phyloP scores from a whole-genome alignment of 805 yeast genomes.

The Candida manassasensis region DNA sequence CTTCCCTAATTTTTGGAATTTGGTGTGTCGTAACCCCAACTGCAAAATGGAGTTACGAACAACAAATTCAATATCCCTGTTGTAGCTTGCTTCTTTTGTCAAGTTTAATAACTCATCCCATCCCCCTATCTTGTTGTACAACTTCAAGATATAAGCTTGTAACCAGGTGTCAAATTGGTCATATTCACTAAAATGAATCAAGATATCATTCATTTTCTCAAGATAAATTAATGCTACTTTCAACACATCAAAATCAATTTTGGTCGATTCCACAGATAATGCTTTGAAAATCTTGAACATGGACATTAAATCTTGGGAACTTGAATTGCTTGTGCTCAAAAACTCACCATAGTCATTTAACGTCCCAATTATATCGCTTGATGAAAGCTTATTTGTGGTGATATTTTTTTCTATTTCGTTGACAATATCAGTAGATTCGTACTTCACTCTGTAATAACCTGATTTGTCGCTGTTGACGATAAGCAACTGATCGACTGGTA shows the following conservation, averaged over 20 bases:
- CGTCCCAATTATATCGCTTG: conserved; percentile 31
- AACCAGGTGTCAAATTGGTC: conserved; percentile 20
- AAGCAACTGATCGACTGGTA: conserved; percentile 28
- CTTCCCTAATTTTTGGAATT: conserved; percentile 29
- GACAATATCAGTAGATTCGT: conserved; percentile 24
- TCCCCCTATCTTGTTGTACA: conserved; percentile 19
- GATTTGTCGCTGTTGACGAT: conserved; percentile 41
- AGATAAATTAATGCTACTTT: conserved; percentile 30
- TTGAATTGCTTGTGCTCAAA: conserved; percentile 21
- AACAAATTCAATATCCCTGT: conserved; percentile 32
- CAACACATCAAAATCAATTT: conserved; percentile 28
- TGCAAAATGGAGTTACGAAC: conserved; percentile 41
- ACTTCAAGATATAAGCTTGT: conserved; percentile 10
- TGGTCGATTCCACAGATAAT: conserved; percentile 18
- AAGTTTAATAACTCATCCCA: conserved; percentile 21
- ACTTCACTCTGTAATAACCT: conserved; percentile 48
- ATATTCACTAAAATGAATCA: conserved; percentile 26
- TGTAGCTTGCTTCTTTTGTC: conserved; percentile 9
- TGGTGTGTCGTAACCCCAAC: conserved; percentile 27
- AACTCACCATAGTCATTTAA: conserved; percentile 37
- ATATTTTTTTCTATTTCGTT: conserved; percentile 18
- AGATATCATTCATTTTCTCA: conserved; percentile 28
- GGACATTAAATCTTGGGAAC: conserved; percentile 22
- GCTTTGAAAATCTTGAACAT: conserved; percentile 27
- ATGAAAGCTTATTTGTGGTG: neutral